A percentile compares a stretch with the other conserved stretches of the same genome.
Evolutionary conservation across 257 asterid genomes (phyloP).

Genomic region (Solanum dulcamara): DNA sequence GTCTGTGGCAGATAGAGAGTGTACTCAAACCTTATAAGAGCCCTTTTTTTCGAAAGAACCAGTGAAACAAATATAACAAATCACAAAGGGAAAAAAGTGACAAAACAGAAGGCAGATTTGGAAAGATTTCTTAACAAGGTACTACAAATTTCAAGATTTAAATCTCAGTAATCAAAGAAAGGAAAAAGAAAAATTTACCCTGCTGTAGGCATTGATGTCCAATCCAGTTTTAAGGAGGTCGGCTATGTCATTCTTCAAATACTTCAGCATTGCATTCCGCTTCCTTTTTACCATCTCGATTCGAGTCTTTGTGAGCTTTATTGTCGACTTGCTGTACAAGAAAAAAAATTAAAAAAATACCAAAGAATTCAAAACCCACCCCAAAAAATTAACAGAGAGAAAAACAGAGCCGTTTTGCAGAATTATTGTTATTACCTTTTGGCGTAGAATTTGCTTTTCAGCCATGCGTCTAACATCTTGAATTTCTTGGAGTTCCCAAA

Average conservation of each 20-base stretch:
- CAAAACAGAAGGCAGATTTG: background rate
- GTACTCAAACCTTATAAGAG: background rate
- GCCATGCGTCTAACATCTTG: conserved; percentile 49
- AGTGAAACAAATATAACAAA: background rate
- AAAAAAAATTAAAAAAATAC: background rate
- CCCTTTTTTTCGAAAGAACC: too few species aligned
- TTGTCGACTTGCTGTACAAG: conserved; percentile 51
- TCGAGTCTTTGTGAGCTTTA: conserved; percentile 45
- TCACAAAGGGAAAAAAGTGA: background rate
- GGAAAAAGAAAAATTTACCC: conserved; percentile 29
- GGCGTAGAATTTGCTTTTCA: conserved; percentile 56
- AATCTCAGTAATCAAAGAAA: background rate
- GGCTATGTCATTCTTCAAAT: conserved; percentile 57
- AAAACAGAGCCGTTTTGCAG: background rate
- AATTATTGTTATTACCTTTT: conserved; percentile 40
- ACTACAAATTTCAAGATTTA: background rate
- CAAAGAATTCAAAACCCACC: background rate
- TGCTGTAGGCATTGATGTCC: conserved; percentile 52
- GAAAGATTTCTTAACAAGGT: background rate
- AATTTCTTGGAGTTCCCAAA: background rate
- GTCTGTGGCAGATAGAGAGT: background rate
- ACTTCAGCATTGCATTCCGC: conserved; percentile 69
- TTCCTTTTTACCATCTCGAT: conserved; percentile 57
- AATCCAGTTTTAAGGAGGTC: conserved; percentile 61
- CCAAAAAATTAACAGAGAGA: background rate